Evolutionary conservation across 495 filamentous ascomycete genomes (phyloP).

Genomic region (Podospora appendiculata): DNA sequence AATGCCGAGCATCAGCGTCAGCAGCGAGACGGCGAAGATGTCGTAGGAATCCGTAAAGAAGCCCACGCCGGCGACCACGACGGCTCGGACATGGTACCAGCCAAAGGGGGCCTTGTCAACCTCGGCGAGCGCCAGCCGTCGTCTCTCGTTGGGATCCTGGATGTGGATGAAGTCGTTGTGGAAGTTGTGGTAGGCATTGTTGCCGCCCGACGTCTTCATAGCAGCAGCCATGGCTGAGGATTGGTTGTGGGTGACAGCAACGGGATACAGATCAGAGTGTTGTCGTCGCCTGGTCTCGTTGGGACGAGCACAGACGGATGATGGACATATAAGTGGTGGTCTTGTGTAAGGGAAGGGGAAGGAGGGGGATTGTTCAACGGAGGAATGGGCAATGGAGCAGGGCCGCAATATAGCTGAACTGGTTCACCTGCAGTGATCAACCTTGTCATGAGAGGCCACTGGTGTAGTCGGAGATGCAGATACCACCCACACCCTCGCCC

Average conservation of each 20-base stretch:
- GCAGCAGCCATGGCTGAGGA: constrained; percentile 9
- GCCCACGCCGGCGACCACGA: constrained; percentile 65
- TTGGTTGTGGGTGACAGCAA: neutral
- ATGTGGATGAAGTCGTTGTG: constrained; percentile 56
- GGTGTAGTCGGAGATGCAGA: no score
- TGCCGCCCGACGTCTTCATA: constrained; percentile 51
- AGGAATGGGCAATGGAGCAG: no score
- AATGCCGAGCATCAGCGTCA: constrained; percentile 64
- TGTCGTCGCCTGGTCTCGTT: no score
- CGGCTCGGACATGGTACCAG: constrained; percentile 65
- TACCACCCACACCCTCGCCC: no score
- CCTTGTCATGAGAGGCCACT: no score
- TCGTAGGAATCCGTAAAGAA: constrained; percentile 75
- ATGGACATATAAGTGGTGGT: neutral
- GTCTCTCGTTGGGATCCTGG: constrained; percentile 60
- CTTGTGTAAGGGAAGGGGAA: neutral
- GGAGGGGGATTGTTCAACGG: neutral
- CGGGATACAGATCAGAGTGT: no score
- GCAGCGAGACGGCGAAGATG: constrained; percentile 65
- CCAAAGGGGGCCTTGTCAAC: constrained; percentile 72
- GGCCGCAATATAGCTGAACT: no score
- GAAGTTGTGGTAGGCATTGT: constrained; percentile 63
- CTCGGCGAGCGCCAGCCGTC: constrained; percentile 61
- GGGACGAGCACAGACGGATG: no score
- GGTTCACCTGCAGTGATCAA: no score